Evolutionary conservation across 2,329 filamentous ascomycete genomes (phyloP), one percentile per base, ranked within the genome.

Genomic region (Aureobasidium uvarum): DNA sequence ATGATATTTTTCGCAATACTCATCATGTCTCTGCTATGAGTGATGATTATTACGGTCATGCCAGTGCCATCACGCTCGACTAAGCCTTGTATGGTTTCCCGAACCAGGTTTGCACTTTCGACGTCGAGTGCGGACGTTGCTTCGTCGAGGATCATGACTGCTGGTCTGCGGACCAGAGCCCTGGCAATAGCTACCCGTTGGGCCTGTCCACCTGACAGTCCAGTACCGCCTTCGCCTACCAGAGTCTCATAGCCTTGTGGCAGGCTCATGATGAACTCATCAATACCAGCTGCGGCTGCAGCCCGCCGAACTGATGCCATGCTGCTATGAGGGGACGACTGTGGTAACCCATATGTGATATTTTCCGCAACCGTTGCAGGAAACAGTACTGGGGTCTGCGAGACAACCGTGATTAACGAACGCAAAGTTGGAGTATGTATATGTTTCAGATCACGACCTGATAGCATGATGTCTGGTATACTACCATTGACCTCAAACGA

Each of bases 11-110:
- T 87, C 0, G 89, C 90, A 66, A 91, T 84, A 66, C 83, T 82
- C 90, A 98, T 97, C 91, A 96, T 96, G 72, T 94, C 89, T 67
- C 80, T 81, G 65, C 84, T 85, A 77, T 97, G 94, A 56, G 92
- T 96, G 45, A 96, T 88, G 28, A 96, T 83, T 18, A 97, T 81
- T 0, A 96, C 85, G 0, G 89, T 89, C 75, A 91, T 83, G 0
- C 78, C 79, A 4, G 67, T 64, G 25, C 55, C 67, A 56, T 43
- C 66, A 59, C 59, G 3, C 63, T 70, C 67, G 14, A 88, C 78
- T 1, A 95, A 76, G 0, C 73, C 72, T 41, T 75, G 75, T 46
- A 96, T 81, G 0, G 88, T 88, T 10, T 83, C 77, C 14, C 89
- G 81, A 3, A 97, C 83, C 1, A 83, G 77, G 2, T 82, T 82